Percentiles rank a stretch among this genome's conserved stretches.
Evolutionary conservation across 2,329 filamentous ascomycete species (phyloP).

Genomic region (Cercospora sesami): DNA sequence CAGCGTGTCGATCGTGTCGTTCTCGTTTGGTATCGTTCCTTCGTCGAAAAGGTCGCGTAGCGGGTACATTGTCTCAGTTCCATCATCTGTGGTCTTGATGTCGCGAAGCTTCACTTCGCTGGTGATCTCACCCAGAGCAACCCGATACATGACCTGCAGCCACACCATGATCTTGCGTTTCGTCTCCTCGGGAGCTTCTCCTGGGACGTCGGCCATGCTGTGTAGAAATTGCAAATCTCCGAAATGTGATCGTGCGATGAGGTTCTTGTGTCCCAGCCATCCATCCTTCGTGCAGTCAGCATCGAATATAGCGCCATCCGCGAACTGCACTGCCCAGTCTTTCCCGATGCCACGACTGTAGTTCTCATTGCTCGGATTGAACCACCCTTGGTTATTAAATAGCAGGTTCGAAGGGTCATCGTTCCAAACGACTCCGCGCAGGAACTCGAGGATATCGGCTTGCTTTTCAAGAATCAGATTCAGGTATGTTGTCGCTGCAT

Average conservation of each 20-base stretch:
- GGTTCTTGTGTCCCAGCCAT: slow-evolving; percentile 14
- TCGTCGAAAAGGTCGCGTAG: slow-evolving; percentile 9
- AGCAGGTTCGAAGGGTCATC: slow-evolving; percentile 15
- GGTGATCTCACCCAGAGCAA: slow-evolving; percentile 7
- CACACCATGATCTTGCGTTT: slow-evolving; percentile 13
- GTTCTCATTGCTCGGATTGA: slow-evolving; percentile 10
- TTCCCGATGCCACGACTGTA: slow-evolving; percentile 12
- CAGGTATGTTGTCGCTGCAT: slow-evolving; percentile 9
- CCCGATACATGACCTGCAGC: slow-evolving; percentile 14
- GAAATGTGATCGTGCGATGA: slow-evolving; percentile 16
- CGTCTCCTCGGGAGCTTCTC: slow-evolving; percentile 7
- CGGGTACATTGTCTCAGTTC: neutral
- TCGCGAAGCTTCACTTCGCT: neutral
- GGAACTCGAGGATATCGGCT: slow-evolving; percentile 10
- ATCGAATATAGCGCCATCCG: slow-evolving; percentile 4
- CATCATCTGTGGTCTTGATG: neutral
- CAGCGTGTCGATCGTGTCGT: slow-evolving; percentile 4
- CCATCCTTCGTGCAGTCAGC: slow-evolving; percentile 11
- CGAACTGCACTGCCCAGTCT: slow-evolving; percentile 14
- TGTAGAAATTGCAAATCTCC: slow-evolving; percentile 15
- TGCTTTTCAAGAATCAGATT: slow-evolving; percentile 8
- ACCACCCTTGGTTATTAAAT: slow-evolving; percentile 9
- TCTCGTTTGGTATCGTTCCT: slow-evolving; percentile 1
- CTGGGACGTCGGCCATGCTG: slow-evolving; percentile 11
- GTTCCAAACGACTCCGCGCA: slow-evolving; percentile 15